A percentile compares a stretch with the other conserved stretches of the same genome.
Conservation (phyloP, 495 filamentous ascomycete genomes). For the Penicillium waksmanii region DNA sequence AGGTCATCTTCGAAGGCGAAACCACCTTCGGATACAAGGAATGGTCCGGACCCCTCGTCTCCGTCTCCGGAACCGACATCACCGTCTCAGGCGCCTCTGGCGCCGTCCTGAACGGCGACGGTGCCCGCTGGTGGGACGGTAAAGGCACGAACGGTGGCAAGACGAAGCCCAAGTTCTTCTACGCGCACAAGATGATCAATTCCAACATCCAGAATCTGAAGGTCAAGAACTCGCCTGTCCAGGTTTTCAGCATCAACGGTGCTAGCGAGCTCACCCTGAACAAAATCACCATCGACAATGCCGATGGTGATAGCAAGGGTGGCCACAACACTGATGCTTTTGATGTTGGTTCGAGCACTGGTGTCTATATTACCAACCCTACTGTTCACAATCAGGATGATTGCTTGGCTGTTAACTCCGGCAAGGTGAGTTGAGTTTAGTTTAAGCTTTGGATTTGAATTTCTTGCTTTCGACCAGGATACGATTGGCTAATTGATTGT, state of each 20-base stretch:
- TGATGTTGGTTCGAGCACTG: conserved; percentile 58
- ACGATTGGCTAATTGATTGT: neutral
- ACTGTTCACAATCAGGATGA: conserved; percentile 68
- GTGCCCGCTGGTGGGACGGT: conserved; percentile 54
- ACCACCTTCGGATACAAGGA: conserved; percentile 59
- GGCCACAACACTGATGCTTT: conserved; percentile 73
- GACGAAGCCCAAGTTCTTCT: conserved; percentile 63
- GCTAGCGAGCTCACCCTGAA: conserved; percentile 50
- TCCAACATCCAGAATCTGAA: conserved; percentile 49
- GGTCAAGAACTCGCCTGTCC: conserved; percentile 64
- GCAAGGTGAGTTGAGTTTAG: conserved; percentile 17
- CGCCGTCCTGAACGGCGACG: conserved; percentile 45
- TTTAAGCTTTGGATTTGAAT: too few species aligned
- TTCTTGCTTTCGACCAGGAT: too few species aligned
- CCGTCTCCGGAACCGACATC: conserved; percentile 51
- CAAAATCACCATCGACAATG: conserved; percentile 63
- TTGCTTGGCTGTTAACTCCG: conserved; percentile 64
- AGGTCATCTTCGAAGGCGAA: conserved; percentile 56
- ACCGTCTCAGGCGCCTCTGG: conserved; percentile 42
- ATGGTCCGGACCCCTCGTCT: conserved; percentile 54
- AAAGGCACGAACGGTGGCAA: conserved; percentile 59
- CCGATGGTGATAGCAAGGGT: conserved; percentile 51
- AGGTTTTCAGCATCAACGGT: conserved; percentile 57
- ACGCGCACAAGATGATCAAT: conserved; percentile 46
- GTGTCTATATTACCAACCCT: conserved; percentile 56